Percentiles rank a stretch among this genome's conserved stretches.
These are phyloP conservation scores for Achaetomiella virescens DNA, from an alignment of 495 filamentous ascomycete species.

Conservation along the genomic window DNA sequence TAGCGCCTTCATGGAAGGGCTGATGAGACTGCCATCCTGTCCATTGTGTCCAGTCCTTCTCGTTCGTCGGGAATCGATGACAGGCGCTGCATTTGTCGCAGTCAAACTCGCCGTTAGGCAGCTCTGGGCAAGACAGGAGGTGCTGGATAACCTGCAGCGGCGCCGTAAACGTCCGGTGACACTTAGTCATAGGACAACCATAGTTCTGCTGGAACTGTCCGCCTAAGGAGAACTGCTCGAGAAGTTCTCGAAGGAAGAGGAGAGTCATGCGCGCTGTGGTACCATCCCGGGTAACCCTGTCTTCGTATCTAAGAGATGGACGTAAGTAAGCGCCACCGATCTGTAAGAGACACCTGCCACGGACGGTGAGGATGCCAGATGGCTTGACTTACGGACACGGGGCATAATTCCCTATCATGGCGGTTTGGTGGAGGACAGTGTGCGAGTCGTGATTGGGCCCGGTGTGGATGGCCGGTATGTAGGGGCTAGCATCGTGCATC, in stretches of 20 bases:
- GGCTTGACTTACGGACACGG: conserved; percentile 30
- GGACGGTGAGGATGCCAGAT: neutral
- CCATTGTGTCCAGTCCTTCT: conserved; percentile 34
- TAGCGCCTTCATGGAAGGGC: neutral
- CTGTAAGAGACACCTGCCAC: neutral
- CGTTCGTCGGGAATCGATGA: conserved; percentile 31
- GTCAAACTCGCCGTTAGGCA: conserved; percentile 27
- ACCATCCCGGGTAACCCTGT: conserved; percentile 27
- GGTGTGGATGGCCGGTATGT: conserved; percentile 17
- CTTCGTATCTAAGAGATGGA: conserved; percentile 23
- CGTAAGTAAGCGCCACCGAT: conserved; percentile 8
- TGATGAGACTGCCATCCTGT: conserved; percentile 23
- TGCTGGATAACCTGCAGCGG: conserved; percentile 30
- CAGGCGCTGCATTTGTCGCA: conserved; percentile 30
- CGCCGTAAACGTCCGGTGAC: conserved; percentile 17
- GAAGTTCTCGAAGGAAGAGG: conserved; percentile 31
- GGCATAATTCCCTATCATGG: conserved; percentile 18
- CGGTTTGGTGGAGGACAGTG: conserved; percentile 17
- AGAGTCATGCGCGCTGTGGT: conserved; percentile 30
- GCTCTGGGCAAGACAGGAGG: conserved; percentile 27
- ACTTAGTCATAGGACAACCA: conserved; percentile 31
- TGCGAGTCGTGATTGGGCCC: conserved; percentile 19
- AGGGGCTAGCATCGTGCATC: conserved; percentile 28
- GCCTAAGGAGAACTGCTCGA: conserved; percentile 21
- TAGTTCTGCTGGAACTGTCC: conserved; percentile 18